Evolutionary conservation across 257 asterid genomes (phyloP).

Genomic region (Solanum corneliomulleri): DNA sequence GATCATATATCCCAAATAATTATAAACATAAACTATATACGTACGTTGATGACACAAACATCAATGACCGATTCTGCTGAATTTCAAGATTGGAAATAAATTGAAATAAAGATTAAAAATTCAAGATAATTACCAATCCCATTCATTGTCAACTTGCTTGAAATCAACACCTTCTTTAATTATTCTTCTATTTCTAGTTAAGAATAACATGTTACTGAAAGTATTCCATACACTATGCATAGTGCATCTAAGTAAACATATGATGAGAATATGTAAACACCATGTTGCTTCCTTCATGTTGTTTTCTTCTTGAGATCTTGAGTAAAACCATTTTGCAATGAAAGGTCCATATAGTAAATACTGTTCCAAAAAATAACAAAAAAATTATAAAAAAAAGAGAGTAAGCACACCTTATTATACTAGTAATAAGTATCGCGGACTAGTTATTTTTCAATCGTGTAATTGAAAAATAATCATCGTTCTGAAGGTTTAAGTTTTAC

Average conservation of each 20-base stretch:
- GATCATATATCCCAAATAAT: too few species aligned
- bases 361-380: constrained; percentile 20
- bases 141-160: constrained; percentile 78
- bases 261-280: constrained; percentile 46
- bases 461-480: not conserved
- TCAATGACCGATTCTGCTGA: not conserved
- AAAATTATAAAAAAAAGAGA: not conserved
- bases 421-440: not conserved
- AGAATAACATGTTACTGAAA: constrained; percentile 59
- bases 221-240: constrained; percentile 40
- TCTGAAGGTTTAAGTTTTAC: not conserved
- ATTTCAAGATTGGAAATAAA: too few species aligned
- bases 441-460: not conserved
- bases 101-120: not conserved
- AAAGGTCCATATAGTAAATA: constrained; percentile 45
- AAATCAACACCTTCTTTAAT: constrained; percentile 60
- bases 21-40: not conserved
- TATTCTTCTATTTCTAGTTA: constrained; percentile 57
- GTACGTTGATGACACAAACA: not conserved
- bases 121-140: constrained; percentile 50
- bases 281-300: constrained; percentile 23
- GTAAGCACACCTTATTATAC: not conserved
- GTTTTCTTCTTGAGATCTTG: constrained; percentile 32
- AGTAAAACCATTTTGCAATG: constrained; percentile 42
- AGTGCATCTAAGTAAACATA: constrained; percentile 37